phyloP scores from a whole-genome alignment of 169 alveolate species.

The Plasmodium falciparum region DNA sequence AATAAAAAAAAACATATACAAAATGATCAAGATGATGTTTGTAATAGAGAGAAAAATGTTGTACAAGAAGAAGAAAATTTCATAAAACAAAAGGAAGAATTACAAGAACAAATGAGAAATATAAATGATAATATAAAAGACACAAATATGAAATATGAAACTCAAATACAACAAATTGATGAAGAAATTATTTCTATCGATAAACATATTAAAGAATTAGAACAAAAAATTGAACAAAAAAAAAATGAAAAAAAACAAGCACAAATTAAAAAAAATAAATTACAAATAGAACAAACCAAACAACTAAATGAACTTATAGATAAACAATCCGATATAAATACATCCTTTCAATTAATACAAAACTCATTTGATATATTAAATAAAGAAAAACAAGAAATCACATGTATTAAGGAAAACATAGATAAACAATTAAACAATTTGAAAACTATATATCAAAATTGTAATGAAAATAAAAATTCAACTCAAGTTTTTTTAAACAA shows the following conservation, averaged over 20 bases:
- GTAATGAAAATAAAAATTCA: conserved; percentile 3
- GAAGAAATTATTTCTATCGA: conserved; percentile 27
- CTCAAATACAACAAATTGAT: conserved; percentile 17
- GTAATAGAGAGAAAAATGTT: conserved; percentile 31
- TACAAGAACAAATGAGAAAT: conserved; percentile 10
- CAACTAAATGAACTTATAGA: conserved; percentile 7
- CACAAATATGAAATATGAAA: conserved; percentile 15
- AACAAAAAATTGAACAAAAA: conserved; percentile 16
- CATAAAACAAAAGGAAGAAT: neutral
- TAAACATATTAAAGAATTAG: conserved; percentile 37
- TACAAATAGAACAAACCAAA: conserved; percentile 32
- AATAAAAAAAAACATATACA: conserved; percentile 26
- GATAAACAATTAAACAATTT: conserved; percentile 8
- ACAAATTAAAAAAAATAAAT: neutral
- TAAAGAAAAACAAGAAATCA: conserved; percentile 12
- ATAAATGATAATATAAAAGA: conserved; percentile 1
- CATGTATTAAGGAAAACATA: conserved; percentile 19
- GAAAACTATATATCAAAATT: conserved; percentile 3
- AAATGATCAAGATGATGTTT: conserved; percentile 6
- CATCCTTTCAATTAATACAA: conserved; percentile 27
- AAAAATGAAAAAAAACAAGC: conserved; percentile 30
- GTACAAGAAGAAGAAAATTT: conserved; percentile 35
- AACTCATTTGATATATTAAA: conserved; percentile 17
- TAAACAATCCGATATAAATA: conserved; percentile 25
- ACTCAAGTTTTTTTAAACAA: neutral